These are phyloP conservation scores for Trichoderma aggressivum DNA, from an alignment of 2,329 filamentous ascomycete species.

Conservation along the genomic window DNA sequence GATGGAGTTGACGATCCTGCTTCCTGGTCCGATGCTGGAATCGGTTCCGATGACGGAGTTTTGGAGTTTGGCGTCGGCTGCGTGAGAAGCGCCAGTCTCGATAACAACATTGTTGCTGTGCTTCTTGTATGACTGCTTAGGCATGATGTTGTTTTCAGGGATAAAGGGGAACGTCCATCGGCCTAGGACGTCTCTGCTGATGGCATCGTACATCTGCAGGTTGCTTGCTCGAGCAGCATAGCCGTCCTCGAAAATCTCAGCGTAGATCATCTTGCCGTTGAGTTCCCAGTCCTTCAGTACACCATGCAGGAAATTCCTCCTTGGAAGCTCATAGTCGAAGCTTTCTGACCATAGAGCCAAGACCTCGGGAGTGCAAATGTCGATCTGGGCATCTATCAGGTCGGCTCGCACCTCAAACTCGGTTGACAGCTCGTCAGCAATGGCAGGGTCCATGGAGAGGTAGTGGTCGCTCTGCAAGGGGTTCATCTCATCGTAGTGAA, in stretches of 20 bases:
- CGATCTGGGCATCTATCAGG: slow-evolving; percentile 89
- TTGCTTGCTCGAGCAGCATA: slow-evolving; percentile 87
- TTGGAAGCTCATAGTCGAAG: slow-evolving; percentile 90
- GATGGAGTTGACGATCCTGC: slow-evolving; percentile 68
- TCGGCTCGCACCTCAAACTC: slow-evolving; percentile 84
- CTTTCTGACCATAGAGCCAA: slow-evolving; percentile 95
- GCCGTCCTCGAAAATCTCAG: slow-evolving; percentile 75
- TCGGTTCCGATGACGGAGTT: slow-evolving; percentile 74
- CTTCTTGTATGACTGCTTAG: slow-evolving; percentile 71
- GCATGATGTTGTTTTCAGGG: slow-evolving; percentile 81
- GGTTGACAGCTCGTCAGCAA: slow-evolving; percentile 65
- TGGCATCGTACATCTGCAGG: slow-evolving; percentile 82
- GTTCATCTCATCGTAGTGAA: slow-evolving; percentile 92
- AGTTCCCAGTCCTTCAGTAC: slow-evolving; percentile 96
- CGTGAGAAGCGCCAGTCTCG: slow-evolving; percentile 73
- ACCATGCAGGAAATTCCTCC: slow-evolving; percentile 84
- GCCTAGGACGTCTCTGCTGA: slow-evolving; percentile 80
- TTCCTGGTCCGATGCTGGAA: slow-evolving; percentile 71
- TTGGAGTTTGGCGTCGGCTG: slow-evolving; percentile 66
- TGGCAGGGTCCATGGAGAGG: slow-evolving; percentile 70
- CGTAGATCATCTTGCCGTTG: slow-evolving; percentile 95
- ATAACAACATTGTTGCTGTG: slow-evolving; percentile 69
- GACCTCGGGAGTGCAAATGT: slow-evolving; percentile 96
- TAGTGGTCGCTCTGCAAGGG: slow-evolving; percentile 63
- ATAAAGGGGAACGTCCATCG: slow-evolving; percentile 87